Base-by-base conservation (phyloP, 208 protist genomes). In the Tritrichomonas musculus region DNA sequence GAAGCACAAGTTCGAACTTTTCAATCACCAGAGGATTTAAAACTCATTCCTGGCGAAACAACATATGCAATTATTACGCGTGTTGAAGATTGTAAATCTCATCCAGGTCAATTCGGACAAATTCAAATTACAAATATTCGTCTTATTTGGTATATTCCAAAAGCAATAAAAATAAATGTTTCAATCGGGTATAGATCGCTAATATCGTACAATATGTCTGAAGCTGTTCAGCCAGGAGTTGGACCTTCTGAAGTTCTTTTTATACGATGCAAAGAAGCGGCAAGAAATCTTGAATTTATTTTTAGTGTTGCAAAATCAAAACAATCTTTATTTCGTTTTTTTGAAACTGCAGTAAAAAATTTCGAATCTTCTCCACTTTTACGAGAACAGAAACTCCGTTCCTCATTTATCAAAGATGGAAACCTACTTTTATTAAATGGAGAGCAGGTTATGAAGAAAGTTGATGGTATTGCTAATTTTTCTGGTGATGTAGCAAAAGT, bases 381-480 rank as follows among this genome's bases (percentile, higher is more conserved):
- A n/a, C 41, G 77, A 17, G 77, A 88, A 49, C 77, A 88, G 30
- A 9, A 36, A 36, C 77, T 88, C 17, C 25, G 77, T 41, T 60
- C 47, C 20, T 44, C 77, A 33, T 47, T 88, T 25, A 88, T 88
- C 47, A 88, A 88, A n/a, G 47, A 88, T 88, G 47, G 47, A 25
- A 53, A 44, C 0, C 22, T 88, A 60, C 53, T 53, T 57, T 47
- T 88, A 44, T 33, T 88, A 44, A 14, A 2, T 22, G 30, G 44
- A 57, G 77, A 88, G 30, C 77, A 88, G 57, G 77, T 88, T 39
- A 36, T 88, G 25, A 22, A 27, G 30, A 25, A 57, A 33, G 4
- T 88, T n/a, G 77, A 88, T 88, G 77, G 77, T 53, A 14, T 88
- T 36, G 33, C 77, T n/a, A 88, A 88, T 27, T 57, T 88, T 50